Conservation (phyloP, 2,329 filamentous ascomycete species). For the Trichoderma lentiforme region DNA sequence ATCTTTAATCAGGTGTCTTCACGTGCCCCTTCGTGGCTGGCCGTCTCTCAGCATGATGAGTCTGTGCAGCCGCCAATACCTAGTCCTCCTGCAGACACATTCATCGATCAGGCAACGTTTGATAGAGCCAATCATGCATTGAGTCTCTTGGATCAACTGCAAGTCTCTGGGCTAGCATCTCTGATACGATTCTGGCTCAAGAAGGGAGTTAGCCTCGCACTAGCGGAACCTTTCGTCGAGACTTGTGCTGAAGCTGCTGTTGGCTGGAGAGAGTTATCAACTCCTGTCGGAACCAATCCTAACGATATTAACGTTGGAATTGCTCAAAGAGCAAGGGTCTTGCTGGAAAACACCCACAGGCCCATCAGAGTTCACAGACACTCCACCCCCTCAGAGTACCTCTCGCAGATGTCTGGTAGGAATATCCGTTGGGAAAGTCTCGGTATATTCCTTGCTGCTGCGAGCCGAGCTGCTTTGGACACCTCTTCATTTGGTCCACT, state of each 20-base stretch:
- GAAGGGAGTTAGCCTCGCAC: conserved; percentile 3
- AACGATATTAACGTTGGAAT: background rate
- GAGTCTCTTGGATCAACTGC: conserved; percentile 2
- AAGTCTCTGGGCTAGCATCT: conserved; percentile 1
- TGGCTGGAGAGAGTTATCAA: conserved; percentile 4
- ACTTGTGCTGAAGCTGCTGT: background rate
- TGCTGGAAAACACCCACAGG: conserved; percentile 2
- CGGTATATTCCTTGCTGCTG: conserved; percentile 8
- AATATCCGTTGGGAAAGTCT: conserved; percentile 10
- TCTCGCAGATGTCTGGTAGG: conserved; percentile 5
- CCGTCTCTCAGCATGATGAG: background rate
- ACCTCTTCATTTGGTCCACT: conserved; percentile 9
- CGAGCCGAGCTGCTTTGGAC: conserved; percentile 5
- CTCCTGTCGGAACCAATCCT: background rate
- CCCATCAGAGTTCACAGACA: background rate
- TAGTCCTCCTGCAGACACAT: background rate
- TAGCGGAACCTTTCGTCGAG: conserved; percentile 4
- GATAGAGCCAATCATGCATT: conserved; percentile 8
- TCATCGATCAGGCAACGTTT: conserved; percentile 11
- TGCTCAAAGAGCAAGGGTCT: background rate
- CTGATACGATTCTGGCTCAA: conserved; percentile 12
- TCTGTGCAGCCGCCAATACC: background rate
- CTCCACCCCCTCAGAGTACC: background rate
- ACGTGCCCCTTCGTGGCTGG: background rate
- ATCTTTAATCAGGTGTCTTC: conserved; percentile 16